phyloP scores from a whole-genome alignment of 768 basidiomycete species.

The Podaxis mareebaensis region DNA sequence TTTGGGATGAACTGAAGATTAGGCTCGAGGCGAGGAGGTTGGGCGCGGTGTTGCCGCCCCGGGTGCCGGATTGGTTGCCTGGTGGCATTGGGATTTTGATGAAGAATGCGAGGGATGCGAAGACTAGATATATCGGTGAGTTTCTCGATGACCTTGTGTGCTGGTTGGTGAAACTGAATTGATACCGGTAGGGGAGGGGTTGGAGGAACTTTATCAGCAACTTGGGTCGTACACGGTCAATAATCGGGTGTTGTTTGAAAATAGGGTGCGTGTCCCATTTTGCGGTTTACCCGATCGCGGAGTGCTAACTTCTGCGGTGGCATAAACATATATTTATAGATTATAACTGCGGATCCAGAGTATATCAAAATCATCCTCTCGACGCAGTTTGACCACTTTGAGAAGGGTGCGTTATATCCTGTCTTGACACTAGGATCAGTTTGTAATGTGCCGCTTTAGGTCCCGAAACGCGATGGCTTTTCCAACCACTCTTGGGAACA shows the following conservation, averaged over 20 bases:
- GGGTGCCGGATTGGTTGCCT: constrained; percentile 19
- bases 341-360: constrained; percentile 4
- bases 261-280: constrained; percentile 23
- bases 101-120: constrained; percentile 20
- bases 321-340: constrained; percentile 19
- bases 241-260: constrained; percentile 24
- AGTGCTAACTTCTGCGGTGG: background rate
- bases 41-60: constrained; percentile 24
- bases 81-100: constrained; percentile 22
- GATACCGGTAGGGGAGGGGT: constrained; percentile 24
- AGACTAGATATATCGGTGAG: constrained; percentile 35
- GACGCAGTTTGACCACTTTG: constrained; percentile 41
- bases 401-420: constrained; percentile 29
- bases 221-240: constrained; percentile 23
- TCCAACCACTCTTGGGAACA: constrained; percentile 39
- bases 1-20: constrained; percentile 20
- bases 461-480: constrained; percentile 20
- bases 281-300: background rate
- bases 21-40: constrained; percentile 20
- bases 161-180: background rate
- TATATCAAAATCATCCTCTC: constrained; percentile 39
- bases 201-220: constrained; percentile 24
- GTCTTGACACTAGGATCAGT: background rate
- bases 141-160: background rate
- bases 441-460: constrained; percentile 20